Conservation (phyloP, 805 yeast genomes). For the Candida stauntonica region DNA sequence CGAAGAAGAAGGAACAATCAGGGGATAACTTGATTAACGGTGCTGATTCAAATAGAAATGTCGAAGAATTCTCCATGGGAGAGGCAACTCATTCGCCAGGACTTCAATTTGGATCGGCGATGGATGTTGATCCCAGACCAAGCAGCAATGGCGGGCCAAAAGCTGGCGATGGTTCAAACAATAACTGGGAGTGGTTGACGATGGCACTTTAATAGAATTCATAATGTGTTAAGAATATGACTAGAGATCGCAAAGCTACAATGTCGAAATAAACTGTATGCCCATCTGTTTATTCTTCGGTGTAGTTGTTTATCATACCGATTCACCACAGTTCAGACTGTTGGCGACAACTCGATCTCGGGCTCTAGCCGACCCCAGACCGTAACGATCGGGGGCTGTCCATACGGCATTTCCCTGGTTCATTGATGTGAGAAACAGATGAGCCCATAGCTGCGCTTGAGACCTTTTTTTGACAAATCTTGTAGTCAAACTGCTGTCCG, state of each 20-base stretch:
- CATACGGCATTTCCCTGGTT: background rate
- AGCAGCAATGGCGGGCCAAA: conserved; percentile 1
- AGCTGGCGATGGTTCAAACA: conserved; percentile 16
- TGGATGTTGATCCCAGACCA: conserved; percentile 11
- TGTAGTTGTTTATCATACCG: too few species aligned
- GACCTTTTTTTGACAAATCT: background rate
- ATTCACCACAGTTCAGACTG: background rate
- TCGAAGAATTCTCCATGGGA: conserved; percentile 9
- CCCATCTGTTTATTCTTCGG: too few species aligned
- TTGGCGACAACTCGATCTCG: background rate
- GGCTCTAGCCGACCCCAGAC: background rate
- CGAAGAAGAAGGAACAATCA: conserved; percentile 9
- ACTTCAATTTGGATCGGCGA: conserved; percentile 13
- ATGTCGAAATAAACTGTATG: too few species aligned
- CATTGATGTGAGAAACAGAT: background rate
- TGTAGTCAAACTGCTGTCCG: too few species aligned
- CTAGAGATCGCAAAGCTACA: too few species aligned
- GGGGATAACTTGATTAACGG: too few species aligned
- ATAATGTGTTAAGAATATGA: background rate
- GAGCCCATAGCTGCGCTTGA: background rate
- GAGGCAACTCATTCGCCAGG: conserved; percentile 8
- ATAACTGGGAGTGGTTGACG: conserved; percentile 30
- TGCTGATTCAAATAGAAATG: too few species aligned
- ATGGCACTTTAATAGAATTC: conserved; percentile 19
- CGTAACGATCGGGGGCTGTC: background rate